Evolutionary conservation across 73 alveolate species (phyloP), one percentile per base, ranked within the genome.

Genomic region (Paramecium sexaurelia): DNA sequence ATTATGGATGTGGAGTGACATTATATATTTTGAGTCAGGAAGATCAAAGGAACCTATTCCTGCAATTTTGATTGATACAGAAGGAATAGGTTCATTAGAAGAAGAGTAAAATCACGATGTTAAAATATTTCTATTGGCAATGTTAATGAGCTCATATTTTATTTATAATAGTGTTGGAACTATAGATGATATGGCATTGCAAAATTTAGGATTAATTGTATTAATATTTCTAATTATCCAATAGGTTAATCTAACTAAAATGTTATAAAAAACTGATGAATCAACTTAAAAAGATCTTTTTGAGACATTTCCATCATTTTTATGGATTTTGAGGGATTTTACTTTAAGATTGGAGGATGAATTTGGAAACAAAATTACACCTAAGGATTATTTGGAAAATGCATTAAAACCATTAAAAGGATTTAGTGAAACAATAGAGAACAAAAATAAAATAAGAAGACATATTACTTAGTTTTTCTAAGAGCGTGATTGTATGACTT

Each of bases 401-500:
- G 97, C 99, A 26, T 85, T 98, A 20, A 85, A 96, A 56, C 93
- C 93, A 15, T 90, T 95, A 78, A 96, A 93, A 84, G 97, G 99
- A 26, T 92, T 96, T 9, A 93, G 96, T 56, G 98, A 95, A 40
- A 7, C 92, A n/a, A 92, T 95, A 26, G 99, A 98, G 67, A 93
- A 97, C 55, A 96, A 96, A 56, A 98, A 98, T 95, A 94, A 96
- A 68, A 96, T 97, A 3, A 93, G 99, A 87, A 92, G 97, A 85
- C 92, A 97, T 93, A 94, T 98, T 6, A 98, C 97, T 90, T 95
- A 97, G 32, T 98, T 95, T 91, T 98, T 98, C 85, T 93, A 93
- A 7, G 99, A 98, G 17, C 91, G 99, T 84, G 99, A 98, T 92
- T 97, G 99, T 55, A 94, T 91, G 86, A 96, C 99, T 4, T 82